A percentile compares a stretch with the other conserved stretches of the same genome.
These are phyloP conservation scores for Tolypocladium album DNA, from an alignment of 2,329 filamentous ascomycete genomes.

Conservation along the genomic window DNA sequence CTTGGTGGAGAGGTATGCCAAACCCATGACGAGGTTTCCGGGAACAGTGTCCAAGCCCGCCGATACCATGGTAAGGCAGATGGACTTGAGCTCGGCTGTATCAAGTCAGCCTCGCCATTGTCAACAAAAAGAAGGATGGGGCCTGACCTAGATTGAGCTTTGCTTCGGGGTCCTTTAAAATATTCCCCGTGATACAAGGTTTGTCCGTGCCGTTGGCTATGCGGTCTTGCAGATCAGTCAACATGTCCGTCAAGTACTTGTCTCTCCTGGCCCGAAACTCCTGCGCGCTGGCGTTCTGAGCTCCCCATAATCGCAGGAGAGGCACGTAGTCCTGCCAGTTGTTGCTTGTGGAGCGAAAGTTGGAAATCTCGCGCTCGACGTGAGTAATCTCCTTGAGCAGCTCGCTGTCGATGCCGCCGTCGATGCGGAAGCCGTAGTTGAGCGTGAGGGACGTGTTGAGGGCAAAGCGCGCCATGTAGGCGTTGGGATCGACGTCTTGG, in stretches of 20 bases:
- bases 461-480: constrained; percentile 66
- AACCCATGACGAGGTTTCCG: constrained; percentile 68
- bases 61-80: constrained; percentile 73
- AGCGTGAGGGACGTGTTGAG: constrained; percentile 69
- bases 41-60: constrained; percentile 76
- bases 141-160: constrained; percentile 23
- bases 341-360: constrained; percentile 68
- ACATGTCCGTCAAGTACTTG: constrained; percentile 55
- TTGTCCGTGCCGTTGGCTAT: constrained; percentile 29
- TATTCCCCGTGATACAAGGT: constrained; percentile 32
- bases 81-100: constrained; percentile 64
- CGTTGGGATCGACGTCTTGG: constrained; percentile 56
- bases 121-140: neutral
- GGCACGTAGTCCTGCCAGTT: constrained; percentile 85
- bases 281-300: constrained; percentile 49
- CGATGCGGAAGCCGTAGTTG: constrained; percentile 70
- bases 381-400: constrained; percentile 63
- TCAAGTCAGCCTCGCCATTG: neutral
- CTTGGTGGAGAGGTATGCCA: constrained; percentile 61
- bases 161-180: constrained; percentile 42
- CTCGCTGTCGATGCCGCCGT: constrained; percentile 55
- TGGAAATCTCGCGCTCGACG: constrained; percentile 66
- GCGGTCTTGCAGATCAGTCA: constrained; percentile 38
- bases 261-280: constrained; percentile 60
- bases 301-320: constrained; percentile 53